Conservation (phyloP, 331 rosid species). For the Spiraea crenata region DNA sequence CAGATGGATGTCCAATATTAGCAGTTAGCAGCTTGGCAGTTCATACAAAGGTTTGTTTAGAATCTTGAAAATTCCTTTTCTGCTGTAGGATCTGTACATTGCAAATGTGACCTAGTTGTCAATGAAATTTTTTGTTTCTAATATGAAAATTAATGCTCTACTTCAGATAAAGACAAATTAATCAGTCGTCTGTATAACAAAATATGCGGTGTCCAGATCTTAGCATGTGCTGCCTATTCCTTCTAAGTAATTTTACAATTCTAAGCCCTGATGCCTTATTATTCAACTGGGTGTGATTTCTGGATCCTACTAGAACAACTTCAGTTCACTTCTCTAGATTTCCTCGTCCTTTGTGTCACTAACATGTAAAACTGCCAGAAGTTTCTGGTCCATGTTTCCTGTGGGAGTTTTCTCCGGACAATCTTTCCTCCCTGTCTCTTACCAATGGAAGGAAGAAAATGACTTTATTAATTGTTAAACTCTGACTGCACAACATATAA, state of each 20-base stretch:
- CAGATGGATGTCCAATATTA: slow-evolving; percentile 80
- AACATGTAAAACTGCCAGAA: too few species aligned
- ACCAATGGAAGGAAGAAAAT: neutral
- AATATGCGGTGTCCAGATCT: neutral
- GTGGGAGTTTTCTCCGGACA: too few species aligned
- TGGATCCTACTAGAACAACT: too few species aligned
- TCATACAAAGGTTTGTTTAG: slow-evolving; percentile 65
- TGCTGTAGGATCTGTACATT: neutral
- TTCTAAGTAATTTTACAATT: neutral
- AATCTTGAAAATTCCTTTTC: neutral
- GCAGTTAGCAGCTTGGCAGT: slow-evolving; percentile 86
- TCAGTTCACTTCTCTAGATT: too few species aligned
- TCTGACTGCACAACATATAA: neutral
- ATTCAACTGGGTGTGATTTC: too few species aligned
- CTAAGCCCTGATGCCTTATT: too few species aligned
- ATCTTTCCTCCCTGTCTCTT: too few species aligned
- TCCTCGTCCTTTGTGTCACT: too few species aligned
- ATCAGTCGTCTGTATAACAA: neutral
- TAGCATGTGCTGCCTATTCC: slow-evolving; percentile 1
- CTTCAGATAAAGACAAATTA: neutral
- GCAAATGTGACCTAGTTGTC: neutral
- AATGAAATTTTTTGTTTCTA: neutral
- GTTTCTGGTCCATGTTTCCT: too few species aligned
- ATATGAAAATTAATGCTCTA: neutral
- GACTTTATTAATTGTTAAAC: neutral